These are phyloP conservation scores for Neofusicoccum sp. DNA, from an alignment of 2,329 filamentous ascomycete genomes.

Conservation along the genomic window DNA sequence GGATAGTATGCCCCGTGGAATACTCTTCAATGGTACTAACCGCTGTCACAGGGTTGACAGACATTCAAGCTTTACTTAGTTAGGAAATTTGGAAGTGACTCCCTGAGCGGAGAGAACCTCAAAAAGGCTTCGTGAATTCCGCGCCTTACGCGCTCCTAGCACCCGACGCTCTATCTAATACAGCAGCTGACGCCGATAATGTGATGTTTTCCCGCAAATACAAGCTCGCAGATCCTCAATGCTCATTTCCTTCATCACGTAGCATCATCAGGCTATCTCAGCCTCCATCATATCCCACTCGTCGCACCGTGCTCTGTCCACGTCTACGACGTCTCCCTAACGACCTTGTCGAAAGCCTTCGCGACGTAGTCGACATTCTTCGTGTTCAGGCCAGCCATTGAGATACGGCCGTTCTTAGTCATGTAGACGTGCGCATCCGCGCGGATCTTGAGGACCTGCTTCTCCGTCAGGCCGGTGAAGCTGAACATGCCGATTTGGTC, in stretches of 20 bases:
- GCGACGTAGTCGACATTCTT: slow-evolving; percentile 92
- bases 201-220: neutral
- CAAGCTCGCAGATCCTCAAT: neutral
- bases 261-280: neutral
- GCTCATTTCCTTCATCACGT: neutral
- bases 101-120: neutral
- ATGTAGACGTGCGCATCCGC: slow-evolving; percentile 77
- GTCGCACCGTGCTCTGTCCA: too few species aligned
- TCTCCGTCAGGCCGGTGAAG: slow-evolving; percentile 77
- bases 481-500: slow-evolving; percentile 99
- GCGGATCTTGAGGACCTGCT: slow-evolving; percentile 69
- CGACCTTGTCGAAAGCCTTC: slow-evolving; percentile 81
- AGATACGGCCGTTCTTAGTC: slow-evolving; percentile 97
- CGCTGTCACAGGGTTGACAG: too few species aligned
- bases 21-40: too few species aligned
- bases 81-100: too few species aligned
- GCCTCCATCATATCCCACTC: too few species aligned
- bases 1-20: too few species aligned
- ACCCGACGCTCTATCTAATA: neutral
- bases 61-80: too few species aligned
- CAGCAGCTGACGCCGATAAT: neutral
- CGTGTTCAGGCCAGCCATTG: slow-evolving; percentile 96
- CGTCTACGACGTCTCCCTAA: slow-evolving; percentile 53
- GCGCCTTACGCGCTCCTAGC: neutral
- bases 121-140: too few species aligned